Conservation (phyloP, 805 yeast genomes). For the Blastobotrys chiropterorum region DNA sequence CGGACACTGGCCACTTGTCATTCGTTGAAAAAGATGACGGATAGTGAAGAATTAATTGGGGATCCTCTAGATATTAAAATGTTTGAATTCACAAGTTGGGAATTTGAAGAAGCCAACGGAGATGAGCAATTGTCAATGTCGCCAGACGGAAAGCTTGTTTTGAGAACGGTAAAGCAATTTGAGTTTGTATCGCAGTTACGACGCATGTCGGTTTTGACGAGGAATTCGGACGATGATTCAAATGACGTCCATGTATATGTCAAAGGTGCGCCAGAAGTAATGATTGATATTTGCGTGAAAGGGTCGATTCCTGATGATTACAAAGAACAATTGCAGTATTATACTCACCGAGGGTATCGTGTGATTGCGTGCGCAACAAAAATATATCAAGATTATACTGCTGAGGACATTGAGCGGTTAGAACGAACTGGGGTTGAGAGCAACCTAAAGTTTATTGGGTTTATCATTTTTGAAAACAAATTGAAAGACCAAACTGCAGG, state of each 20-base stretch:
- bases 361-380: conserved; percentile 92
- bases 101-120: conserved; percentile 46
- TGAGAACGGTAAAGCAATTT: conserved; percentile 48
- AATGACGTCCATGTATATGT: conserved; percentile 51
- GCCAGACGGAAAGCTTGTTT: conserved; percentile 8
- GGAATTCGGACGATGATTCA: conserved; percentile 31
- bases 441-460: conserved; percentile 71
- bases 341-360: conserved; percentile 90
- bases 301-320: conserved; percentile 68
- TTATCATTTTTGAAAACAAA: conserved; percentile 88
- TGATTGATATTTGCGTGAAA: conserved; percentile 67
- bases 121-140: conserved; percentile 5
- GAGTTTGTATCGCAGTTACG: conserved; percentile 83
- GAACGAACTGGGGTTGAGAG: conserved; percentile 62
- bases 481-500: conserved; percentile 61
- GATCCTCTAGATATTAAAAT: conserved; percentile 92
- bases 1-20: conserved; percentile 74
- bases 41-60: conserved; percentile 58
- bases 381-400: conserved; percentile 36
- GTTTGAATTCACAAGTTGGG: conserved; percentile 86
- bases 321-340: conserved; percentile 66
- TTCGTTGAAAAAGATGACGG: conserved; percentile 73
- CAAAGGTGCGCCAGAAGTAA: conserved; percentile 97
- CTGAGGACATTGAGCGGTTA: conserved; percentile 36
- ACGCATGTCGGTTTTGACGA: conserved; percentile 83